Base-by-base conservation (phyloP, 768 basidiomycete genomes). In the Russula foetens region DNA sequence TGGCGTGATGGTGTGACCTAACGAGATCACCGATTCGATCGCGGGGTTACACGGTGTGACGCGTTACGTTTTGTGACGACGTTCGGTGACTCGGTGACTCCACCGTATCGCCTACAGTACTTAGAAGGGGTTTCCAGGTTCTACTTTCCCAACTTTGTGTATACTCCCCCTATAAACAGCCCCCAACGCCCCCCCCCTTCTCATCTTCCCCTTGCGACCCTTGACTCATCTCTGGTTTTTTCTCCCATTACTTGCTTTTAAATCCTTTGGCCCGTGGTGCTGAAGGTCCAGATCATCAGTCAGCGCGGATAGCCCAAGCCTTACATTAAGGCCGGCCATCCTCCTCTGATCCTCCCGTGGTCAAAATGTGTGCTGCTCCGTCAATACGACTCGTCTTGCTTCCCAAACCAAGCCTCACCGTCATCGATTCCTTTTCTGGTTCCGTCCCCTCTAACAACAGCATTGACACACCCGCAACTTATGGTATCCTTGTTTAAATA, bases 241-340 rank as follows among this genome's bases (percentile, higher is more conserved):
- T 56, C 64, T 59, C 64, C 54, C 43, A 14, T 39, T 28, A 21
- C 28, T 39, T 43, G 23, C 59, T 15, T 33, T 53, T n/a, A 48
- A 23, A 65, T 60, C 51, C 66, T 67, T 65, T 69, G 69, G 67
- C 49, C 1, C 31, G 1, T 35, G 23, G 49, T 26, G 55, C 67
- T 68, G 66, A 68, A 59, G 44, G 59, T 14, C 63, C 63, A 67
- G 68, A 66, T 66, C 67, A 69, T 71, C 71, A 45, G 47, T 62
- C 65, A 49, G 39, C 12, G 15, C 73, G 76, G 77, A 70, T 77
- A 68, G 66, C 63, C 80, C 76, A n/a, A 78, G 73, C 75, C 61
- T 62, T 77, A 69, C 72, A 71, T 67, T 67, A 76, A 71, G 68
- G 72, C 73, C 71, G 68, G 75, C 50, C 63, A 65, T 70, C 69